Evolutionary conservation across 768 basidiomycete genomes (phyloP).

Genomic region (Chalciporus pseudorubinellus): DNA sequence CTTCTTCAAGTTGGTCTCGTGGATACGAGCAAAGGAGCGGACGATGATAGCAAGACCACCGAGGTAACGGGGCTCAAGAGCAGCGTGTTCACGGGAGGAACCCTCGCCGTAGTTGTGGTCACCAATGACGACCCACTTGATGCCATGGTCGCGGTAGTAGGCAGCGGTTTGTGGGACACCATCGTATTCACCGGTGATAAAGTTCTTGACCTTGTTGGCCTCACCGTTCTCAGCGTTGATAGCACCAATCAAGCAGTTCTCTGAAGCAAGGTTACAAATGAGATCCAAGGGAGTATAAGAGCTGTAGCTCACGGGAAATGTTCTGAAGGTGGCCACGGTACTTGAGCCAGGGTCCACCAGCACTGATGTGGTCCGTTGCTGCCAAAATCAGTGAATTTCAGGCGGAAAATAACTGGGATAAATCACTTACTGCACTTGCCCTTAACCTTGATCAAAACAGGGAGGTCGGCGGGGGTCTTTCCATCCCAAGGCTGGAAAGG

Average conservation of each 20-base stretch:
- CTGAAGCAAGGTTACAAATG: slow-evolving; percentile 34
- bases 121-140: slow-evolving; percentile 98
- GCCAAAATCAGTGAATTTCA: slow-evolving; percentile 2
- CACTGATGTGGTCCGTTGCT: slow-evolving; percentile 93
- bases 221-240: slow-evolving; percentile 95
- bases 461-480: slow-evolving; percentile 84
- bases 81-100: slow-evolving; percentile 97
- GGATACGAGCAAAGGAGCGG: slow-evolving; percentile 96
- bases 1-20: slow-evolving; percentile 99
- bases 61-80: slow-evolving; percentile 92
- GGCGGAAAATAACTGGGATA: background rate
- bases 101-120: slow-evolving; percentile 97
- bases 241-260: slow-evolving; percentile 97
- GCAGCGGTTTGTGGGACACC: slow-evolving; percentile 84
- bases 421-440: slow-evolving; percentile 92
- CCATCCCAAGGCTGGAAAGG: slow-evolving; percentile 95
- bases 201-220: slow-evolving; percentile 95
- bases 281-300: background rate
- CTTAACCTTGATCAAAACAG: slow-evolving; percentile 95
- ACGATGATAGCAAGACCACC: slow-evolving; percentile 95
- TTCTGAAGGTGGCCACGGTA: slow-evolving; percentile 99
- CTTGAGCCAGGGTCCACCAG: slow-evolving; percentile 99
- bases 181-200: slow-evolving; percentile 80
- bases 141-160: slow-evolving; percentile 82
- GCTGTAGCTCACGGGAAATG: slow-evolving; percentile 73